Evolutionary conservation across 2,329 filamentous ascomycete species (phyloP).

Genomic region (Talaromyces sp.): DNA sequence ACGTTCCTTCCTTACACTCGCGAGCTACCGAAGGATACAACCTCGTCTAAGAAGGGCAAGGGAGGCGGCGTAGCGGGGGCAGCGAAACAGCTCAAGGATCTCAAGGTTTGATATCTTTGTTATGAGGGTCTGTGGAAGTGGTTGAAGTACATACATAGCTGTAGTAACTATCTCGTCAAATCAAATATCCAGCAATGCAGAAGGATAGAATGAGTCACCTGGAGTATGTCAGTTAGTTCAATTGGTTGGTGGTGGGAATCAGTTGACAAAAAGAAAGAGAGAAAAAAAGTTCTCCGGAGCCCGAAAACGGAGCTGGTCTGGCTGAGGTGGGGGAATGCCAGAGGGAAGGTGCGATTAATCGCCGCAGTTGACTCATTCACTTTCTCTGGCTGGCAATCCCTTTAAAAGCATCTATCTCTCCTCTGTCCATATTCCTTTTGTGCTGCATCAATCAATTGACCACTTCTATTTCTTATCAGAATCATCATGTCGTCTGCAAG

Average conservation of each 20-base stretch:
- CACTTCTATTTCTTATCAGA: background rate
- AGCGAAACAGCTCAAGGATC: conserved; percentile 37
- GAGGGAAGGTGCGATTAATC: background rate
- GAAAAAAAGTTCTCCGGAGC: conserved; percentile 16
- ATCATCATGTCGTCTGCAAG: conserved; percentile 26
- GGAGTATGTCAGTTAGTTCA: too few relatives aligned
- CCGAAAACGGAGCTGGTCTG: conserved; percentile 15
- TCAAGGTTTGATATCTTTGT: conserved; percentile 31
- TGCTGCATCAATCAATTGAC: background rate
- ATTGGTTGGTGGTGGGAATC: background rate
- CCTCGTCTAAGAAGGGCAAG: conserved; percentile 53
- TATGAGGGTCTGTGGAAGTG: background rate
- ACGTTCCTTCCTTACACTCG: conserved; percentile 86
- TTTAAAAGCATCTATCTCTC: background rate
- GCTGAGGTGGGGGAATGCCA: conserved; percentile 7
- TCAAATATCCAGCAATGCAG: background rate
- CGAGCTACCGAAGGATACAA: conserved; percentile 73
- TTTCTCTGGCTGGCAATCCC: background rate
- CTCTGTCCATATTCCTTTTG: background rate
- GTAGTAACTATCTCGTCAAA: background rate
- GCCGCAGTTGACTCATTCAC: conserved; percentile 5
- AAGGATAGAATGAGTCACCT: background rate
- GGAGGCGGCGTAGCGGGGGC: conserved; percentile 28
- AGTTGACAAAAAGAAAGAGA: conserved; percentile 8
- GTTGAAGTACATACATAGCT: background rate